phyloP scores from a whole-genome alignment of 768 basidiomycete genomes.

The Suillus spraguei region DNA sequence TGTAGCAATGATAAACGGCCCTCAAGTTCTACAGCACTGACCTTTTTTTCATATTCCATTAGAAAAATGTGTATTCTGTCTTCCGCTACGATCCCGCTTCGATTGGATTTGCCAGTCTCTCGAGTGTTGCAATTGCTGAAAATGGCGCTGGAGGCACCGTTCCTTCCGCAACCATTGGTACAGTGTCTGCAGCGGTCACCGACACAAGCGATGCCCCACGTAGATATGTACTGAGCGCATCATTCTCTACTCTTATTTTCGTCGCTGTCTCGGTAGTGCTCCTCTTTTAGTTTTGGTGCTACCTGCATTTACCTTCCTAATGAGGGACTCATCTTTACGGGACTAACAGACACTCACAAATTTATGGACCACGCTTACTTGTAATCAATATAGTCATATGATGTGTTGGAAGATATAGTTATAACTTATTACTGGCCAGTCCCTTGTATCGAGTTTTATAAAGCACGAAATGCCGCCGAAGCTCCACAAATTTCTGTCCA shows the following conservation, averaged over 20 bases:
- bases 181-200: slow-evolving; percentile 49
- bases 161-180: slow-evolving; percentile 62
- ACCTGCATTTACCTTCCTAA: not conserved
- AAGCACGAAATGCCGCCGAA: no score
- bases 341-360: not conserved
- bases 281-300: not conserved
- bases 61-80: slow-evolving; percentile 62
- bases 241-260: slow-evolving; percentile 1
- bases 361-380: not conserved
- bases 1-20: slow-evolving; percentile 9
- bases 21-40: not conserved
- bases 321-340: not conserved
- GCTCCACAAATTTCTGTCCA: no score
- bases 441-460: no score
- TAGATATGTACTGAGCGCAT: slow-evolving; percentile 1
- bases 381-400: not conserved
- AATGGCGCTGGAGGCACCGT: slow-evolving; percentile 37
- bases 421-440: not conserved
- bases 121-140: slow-evolving; percentile 27
- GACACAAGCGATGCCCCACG: slow-evolving; percentile 13
- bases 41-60: not conserved
- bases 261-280: not conserved
- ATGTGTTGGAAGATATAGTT: not conserved
- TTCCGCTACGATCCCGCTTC: slow-evolving; percentile 51
- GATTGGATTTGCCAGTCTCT: slow-evolving; percentile 53